Percentiles rank a stretch among this genome's conserved stretches.
Evolutionary conservation across 441 rosid genomes (phyloP).

Genomic region (Bruguiera hainesii): DNA sequence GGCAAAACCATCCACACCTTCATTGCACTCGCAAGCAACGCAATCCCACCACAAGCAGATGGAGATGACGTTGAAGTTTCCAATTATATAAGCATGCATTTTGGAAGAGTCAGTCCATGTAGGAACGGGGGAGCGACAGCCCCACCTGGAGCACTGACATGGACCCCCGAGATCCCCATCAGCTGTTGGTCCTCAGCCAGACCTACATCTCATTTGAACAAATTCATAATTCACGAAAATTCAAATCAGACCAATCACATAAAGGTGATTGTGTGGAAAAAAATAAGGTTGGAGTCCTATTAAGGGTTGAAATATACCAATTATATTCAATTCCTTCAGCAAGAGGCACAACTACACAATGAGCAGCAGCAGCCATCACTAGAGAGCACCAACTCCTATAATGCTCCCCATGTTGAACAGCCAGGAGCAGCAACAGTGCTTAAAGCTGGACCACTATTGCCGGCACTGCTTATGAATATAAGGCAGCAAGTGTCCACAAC

Average conservation of each 20-base stretch:
- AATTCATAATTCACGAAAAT: constrained; percentile 15
- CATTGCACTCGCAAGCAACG: too few relatives aligned
- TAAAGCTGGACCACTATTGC: constrained; percentile 97
- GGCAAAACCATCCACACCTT: too few relatives aligned
- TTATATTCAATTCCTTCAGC: constrained; percentile 92
- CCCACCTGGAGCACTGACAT: constrained; percentile 97
- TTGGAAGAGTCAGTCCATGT: constrained; percentile 19
- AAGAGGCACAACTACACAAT: constrained; percentile 89
- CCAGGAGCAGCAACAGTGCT: constrained; percentile 98
- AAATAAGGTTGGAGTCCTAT: constrained; percentile 10
- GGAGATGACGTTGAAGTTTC: too few relatives aligned
- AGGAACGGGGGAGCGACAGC: constrained; percentile 98
- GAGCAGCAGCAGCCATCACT: constrained; percentile 97
- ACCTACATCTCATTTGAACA: constrained; percentile 54
- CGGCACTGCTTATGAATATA: constrained; percentile 96
- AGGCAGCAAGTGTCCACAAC: constrained; percentile 83
- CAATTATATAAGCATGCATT: too few relatives aligned
- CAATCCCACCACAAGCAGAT: too few relatives aligned
- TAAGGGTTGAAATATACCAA: constrained; percentile 46
- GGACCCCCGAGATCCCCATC: constrained; percentile 99
- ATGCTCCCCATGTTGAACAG: constrained; percentile 91
- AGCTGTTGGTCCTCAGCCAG: constrained; percentile 96
- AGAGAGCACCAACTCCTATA: constrained; percentile 96
- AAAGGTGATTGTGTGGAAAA: constrained; percentile 5
- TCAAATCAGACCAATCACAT: constrained; percentile 11